phyloP scores from a whole-genome alignment of 306 rosid species.

The Betula pendula region DNA sequence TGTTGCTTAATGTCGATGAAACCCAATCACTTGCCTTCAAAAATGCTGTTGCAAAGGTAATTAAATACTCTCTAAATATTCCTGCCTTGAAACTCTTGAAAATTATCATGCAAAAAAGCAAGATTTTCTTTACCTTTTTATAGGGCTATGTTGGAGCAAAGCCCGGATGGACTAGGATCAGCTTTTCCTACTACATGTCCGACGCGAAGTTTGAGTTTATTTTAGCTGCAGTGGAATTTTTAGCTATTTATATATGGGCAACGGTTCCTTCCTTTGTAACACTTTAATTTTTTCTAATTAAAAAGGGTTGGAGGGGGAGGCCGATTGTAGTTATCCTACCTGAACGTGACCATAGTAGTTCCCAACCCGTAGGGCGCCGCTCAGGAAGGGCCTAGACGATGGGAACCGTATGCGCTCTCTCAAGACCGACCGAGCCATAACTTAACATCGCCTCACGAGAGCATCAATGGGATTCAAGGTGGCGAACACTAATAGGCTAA shows the following conservation, averaged over 20 bases:
- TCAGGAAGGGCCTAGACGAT: too few relatives aligned
- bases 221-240: constrained; percentile 65
- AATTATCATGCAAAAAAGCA: background rate
- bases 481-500: too few relatives aligned
- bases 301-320: too few relatives aligned
- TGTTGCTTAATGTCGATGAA: constrained; percentile 56
- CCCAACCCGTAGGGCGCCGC: too few relatives aligned
- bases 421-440: too few relatives aligned
- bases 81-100: background rate
- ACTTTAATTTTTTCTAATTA: too few relatives aligned
- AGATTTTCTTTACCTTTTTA: background rate
- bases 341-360: too few relatives aligned
- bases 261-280: constrained; percentile 62
- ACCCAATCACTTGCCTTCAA: constrained; percentile 51
- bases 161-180: constrained; percentile 94
- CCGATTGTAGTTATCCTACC: too few relatives aligned
- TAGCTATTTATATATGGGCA: constrained; percentile 78
- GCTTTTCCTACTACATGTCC: constrained; percentile 82
- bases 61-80: too few relatives aligned
- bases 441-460: too few relatives aligned
- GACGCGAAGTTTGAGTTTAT: constrained; percentile 75
- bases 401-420: too few relatives aligned
- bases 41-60: constrained; percentile 66
- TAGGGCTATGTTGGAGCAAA: constrained; percentile 75
- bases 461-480: too few relatives aligned